A percentile compares a stretch with the other conserved stretches of the same genome.
These are phyloP conservation scores for Peronospora belbahrii DNA, from an alignment of 352 stramenopile genomes.

Conservation along the genomic window DNA sequence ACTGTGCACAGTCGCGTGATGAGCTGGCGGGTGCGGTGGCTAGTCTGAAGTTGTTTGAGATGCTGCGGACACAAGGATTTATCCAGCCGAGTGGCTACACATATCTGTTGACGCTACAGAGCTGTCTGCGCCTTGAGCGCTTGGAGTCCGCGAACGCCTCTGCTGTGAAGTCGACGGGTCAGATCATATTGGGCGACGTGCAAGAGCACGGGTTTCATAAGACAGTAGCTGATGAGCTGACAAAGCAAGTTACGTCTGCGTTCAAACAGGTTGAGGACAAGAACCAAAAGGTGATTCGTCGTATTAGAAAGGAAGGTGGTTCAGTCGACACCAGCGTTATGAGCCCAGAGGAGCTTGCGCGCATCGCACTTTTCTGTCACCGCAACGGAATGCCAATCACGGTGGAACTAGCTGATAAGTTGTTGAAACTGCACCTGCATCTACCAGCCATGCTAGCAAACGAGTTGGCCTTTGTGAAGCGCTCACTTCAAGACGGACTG, in stretches of 20 bases:
- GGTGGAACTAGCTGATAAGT: slow-evolving; percentile 25
- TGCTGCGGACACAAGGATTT: slow-evolving; percentile 55
- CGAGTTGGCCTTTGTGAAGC: slow-evolving; percentile 40
- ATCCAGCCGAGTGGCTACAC: slow-evolving; percentile 67
- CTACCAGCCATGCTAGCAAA: slow-evolving; percentile 32
- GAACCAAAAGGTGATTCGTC: slow-evolving; percentile 15
- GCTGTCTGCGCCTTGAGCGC: slow-evolving; percentile 40
- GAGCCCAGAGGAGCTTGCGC: slow-evolving; percentile 36
- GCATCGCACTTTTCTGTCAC: slow-evolving; percentile 52
- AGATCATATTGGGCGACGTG: slow-evolving; percentile 45
- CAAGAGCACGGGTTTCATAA: slow-evolving; percentile 42
- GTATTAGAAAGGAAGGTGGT: slow-evolving; percentile 15
- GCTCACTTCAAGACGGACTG: slow-evolving; percentile 23
- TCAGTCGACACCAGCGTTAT: slow-evolving; percentile 10
- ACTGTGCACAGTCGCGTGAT: slow-evolving; percentile 27
- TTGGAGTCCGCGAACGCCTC: slow-evolving; percentile 32
- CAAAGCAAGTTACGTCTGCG: slow-evolving; percentile 18
- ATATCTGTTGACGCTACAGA: slow-evolving; percentile 65
- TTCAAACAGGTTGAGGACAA: slow-evolving; percentile 16
- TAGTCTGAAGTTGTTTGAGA: slow-evolving; percentile 66
- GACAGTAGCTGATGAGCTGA: slow-evolving; percentile 20
- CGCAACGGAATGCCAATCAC: slow-evolving; percentile 40
- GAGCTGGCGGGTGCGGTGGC: slow-evolving; percentile 32
- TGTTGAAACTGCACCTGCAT: slow-evolving; percentile 36
- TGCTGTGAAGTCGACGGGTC: slow-evolving; percentile 29